A percentile compares a stretch with the other conserved stretches of the same genome.
Evolutionary conservation across 2,329 filamentous ascomycete genomes (phyloP).

Genomic region (Byssochlamys sp.): DNA sequence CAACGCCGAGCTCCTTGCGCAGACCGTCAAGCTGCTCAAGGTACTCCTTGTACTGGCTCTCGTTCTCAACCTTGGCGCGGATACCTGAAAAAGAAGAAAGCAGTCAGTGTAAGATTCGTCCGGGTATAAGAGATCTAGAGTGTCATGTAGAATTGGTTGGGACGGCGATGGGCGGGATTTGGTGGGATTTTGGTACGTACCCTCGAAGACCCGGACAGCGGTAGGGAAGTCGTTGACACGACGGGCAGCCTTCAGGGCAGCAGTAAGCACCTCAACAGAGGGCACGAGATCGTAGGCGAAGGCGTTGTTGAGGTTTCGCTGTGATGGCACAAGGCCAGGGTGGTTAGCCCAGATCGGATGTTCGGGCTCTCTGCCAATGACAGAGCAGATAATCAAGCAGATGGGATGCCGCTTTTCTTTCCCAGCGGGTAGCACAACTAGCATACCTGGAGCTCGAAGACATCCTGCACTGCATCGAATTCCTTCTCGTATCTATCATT

Average conservation of each 20-base stretch:
- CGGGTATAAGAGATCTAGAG: not conserved
- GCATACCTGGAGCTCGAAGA: slow-evolving; percentile 97
- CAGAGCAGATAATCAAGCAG: slow-evolving; percentile 4
- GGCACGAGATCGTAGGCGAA: slow-evolving; percentile 99
- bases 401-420: slow-evolving; percentile 9
- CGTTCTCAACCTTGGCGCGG: slow-evolving; percentile 99
- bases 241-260: slow-evolving; percentile 84
- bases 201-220: slow-evolving; percentile 96
- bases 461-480: slow-evolving; percentile 93
- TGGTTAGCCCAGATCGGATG: slow-evolving; percentile 1
- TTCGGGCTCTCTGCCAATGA: slow-evolving; percentile 11
- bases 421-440: slow-evolving; percentile 6
- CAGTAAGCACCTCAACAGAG: slow-evolving; percentile 78
- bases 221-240: slow-evolving; percentile 98
- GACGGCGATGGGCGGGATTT: not conserved
- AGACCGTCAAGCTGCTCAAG: slow-evolving; percentile 84
- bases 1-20: slow-evolving; percentile 84
- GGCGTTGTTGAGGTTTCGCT: slow-evolving; percentile 97
- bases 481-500: slow-evolving; percentile 90
- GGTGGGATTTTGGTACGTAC: slow-evolving; percentile 43
- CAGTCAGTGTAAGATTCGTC: slow-evolving; percentile 3
- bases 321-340: slow-evolving; percentile 7
- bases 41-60: slow-evolving; percentile 91
- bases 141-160: slow-evolving; percentile 1
- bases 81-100: slow-evolving; percentile 54